phyloP scores from a whole-genome alignment of 1,284 basidiomycete species.

The Moesziomyces parantarcticus region DNA sequence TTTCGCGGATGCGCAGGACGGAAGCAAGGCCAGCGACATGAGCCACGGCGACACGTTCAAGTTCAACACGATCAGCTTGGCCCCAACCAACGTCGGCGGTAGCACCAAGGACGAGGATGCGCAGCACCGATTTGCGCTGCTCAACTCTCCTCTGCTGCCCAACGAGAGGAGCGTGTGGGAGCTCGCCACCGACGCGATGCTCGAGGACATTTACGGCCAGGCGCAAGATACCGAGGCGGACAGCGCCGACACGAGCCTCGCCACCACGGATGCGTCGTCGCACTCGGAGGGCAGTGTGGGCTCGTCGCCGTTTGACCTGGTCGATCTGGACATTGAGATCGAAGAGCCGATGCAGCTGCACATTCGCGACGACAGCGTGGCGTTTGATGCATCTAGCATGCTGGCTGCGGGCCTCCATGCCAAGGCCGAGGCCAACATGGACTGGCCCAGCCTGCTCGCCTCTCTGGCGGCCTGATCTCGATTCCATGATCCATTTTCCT shows the following conservation, averaged over 20 bases:
- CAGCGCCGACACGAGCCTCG: slow-evolving; percentile 7
- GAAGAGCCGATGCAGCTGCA: slow-evolving; percentile 44
- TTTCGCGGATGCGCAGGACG: slow-evolving; percentile 14
- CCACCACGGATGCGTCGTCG: slow-evolving; percentile 10
- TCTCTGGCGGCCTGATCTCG: slow-evolving; percentile 23
- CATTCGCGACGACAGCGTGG: slow-evolving; percentile 18
- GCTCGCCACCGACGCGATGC: slow-evolving; percentile 46
- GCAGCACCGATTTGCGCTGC: slow-evolving; percentile 28
- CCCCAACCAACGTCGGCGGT: slow-evolving; percentile 1
- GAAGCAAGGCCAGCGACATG: slow-evolving; percentile 1
- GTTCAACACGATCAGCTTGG: slow-evolving; percentile 34
- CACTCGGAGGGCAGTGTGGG: slow-evolving; percentile 21
- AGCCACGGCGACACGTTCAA: slow-evolving; percentile 5
- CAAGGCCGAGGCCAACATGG: slow-evolving; percentile 18
- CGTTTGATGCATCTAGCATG: slow-evolving; percentile 8
- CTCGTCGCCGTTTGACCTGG: slow-evolving; percentile 47
- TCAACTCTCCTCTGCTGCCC: slow-evolving; percentile 37
- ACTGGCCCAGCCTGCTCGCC: slow-evolving; percentile 37
- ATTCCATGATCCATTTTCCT: neutral
- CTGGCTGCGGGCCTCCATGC: neutral
- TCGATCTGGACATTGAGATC: slow-evolving; percentile 51
- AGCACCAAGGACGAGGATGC: slow-evolving; percentile 20
- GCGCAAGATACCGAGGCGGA: slow-evolving; percentile 8
- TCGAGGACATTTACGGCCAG: slow-evolving; percentile 38
- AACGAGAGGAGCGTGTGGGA: slow-evolving; percentile 40